Conservation (phyloP, 345 rosid genomes). For the Camelina hispida region DNA sequence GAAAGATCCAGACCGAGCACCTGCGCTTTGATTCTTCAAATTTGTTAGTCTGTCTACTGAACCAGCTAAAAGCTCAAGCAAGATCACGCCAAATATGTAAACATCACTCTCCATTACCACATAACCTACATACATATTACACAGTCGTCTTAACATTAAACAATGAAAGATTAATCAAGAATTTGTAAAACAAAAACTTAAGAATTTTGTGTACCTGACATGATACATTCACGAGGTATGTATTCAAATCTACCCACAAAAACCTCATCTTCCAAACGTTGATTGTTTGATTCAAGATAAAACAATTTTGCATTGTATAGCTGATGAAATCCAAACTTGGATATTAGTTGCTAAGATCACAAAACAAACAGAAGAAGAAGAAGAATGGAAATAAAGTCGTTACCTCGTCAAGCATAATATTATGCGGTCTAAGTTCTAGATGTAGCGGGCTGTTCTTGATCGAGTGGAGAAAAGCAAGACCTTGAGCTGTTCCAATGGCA, state of each 20-base stretch:
- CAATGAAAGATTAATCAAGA: background rate
- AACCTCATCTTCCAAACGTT: background rate
- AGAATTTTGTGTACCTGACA: background rate
- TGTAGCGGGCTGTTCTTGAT: no score
- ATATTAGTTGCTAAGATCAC: no score
- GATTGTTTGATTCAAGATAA: background rate
- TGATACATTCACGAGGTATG: background rate
- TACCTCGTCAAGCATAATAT: no score
- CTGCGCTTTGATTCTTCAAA: background rate
- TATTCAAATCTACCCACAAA: background rate
- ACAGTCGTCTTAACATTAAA: conserved; percentile 12
- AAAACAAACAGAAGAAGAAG: no score
- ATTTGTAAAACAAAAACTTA: conserved; percentile 4
- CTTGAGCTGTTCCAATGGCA: no score
- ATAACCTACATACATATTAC: background rate
- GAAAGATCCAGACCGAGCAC: background rate
- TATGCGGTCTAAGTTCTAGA: no score
- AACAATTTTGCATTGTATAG: conserved; percentile 22
- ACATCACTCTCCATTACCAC: background rate
- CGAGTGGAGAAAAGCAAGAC: no score
- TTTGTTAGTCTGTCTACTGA: background rate
- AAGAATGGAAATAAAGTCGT: no score
- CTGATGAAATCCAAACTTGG: background rate
- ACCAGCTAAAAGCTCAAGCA: conserved; percentile 20
- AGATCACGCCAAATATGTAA: conserved; percentile 19